Conservation (phyloP, 148 eudicot genomes). For the Simmondsia chinensis region DNA sequence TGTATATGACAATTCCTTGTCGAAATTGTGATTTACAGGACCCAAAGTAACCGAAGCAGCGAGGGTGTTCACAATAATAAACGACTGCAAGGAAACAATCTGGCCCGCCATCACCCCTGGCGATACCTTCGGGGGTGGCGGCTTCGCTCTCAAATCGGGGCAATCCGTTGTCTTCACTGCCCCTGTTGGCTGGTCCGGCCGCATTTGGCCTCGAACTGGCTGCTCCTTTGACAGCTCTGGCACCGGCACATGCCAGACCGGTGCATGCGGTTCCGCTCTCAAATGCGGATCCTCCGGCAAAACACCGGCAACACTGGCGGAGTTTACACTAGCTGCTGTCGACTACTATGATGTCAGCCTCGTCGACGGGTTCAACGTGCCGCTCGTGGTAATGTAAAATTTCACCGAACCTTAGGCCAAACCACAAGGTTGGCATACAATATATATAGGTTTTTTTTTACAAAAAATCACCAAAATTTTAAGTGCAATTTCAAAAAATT, state of each 20-base stretch:
- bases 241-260: slow-evolving; percentile 51
- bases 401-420: no score
- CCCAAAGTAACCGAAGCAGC: slow-evolving; percentile 29
- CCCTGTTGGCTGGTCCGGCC: slow-evolving; percentile 50
- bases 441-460: no score
- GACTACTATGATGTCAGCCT: slow-evolving; percentile 91
- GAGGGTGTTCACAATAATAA: slow-evolving; percentile 39
- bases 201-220: slow-evolving; percentile 67
- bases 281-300: slow-evolving; percentile 35
- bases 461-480: no score
- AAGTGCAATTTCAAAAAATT: no score
- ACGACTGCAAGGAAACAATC: slow-evolving; percentile 54
- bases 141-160: slow-evolving; percentile 32
- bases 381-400: no score
- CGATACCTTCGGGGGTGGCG: slow-evolving; percentile 39
- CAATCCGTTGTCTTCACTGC: slow-evolving; percentile 35
- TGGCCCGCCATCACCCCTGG: slow-evolving; percentile 67
- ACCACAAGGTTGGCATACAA: no score
- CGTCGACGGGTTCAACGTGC: slow-evolving; percentile 87
- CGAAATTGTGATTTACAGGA: no score
- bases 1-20: no score
- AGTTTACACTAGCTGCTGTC: slow-evolving; percentile 48
- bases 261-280: slow-evolving; percentile 44
- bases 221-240: slow-evolving; percentile 47
- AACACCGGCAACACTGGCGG: slow-evolving; percentile 60